These are phyloP conservation scores for Cladophialophora carrionii DNA, from an alignment of 2,329 filamentous ascomycete genomes.

Conservation along the genomic window DNA sequence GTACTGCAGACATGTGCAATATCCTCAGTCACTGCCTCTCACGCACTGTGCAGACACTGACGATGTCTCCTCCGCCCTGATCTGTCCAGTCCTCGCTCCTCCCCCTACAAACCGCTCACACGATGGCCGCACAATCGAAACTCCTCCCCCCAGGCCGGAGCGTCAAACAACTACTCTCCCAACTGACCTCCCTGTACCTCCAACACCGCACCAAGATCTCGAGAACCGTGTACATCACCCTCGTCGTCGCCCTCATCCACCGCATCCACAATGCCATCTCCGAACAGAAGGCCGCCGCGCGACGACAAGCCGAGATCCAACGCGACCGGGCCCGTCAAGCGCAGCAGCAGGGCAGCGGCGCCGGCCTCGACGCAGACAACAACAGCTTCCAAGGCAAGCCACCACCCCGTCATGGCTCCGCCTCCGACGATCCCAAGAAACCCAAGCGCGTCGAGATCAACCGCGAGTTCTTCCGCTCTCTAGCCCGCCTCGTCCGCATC, in stretches of 20 bases:
- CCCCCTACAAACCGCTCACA: neutral
- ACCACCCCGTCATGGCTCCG: too few relatives aligned
- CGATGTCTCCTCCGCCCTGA: neutral
- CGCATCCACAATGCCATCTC: constrained; percentile 88
- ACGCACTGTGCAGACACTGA: neutral
- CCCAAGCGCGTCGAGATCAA: constrained; percentile 89
- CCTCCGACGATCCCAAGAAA: neutral
- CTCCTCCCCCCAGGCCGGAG: constrained; percentile 64
- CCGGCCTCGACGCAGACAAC: neutral
- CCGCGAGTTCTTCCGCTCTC: constrained; percentile 77
- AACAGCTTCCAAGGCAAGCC: neutral
- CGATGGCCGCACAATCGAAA: constrained; percentile 78
- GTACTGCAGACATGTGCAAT: constrained; percentile 6
- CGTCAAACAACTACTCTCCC: constrained; percentile 66
- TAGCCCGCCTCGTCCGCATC: constrained; percentile 78
- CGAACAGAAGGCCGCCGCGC: constrained; percentile 85
- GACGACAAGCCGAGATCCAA: constrained; percentile 63
- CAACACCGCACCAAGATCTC: constrained; percentile 80
- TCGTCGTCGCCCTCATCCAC: constrained; percentile 79
- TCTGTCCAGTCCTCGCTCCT: neutral
- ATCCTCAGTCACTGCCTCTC: neutral
- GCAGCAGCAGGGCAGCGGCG: constrained; percentile 13
- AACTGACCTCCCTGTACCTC: constrained; percentile 73
- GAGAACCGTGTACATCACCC: constrained; percentile 77
- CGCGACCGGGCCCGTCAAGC: constrained; percentile 54